Percentiles rank a stretch among this genome's conserved stretches.
These are phyloP conservation scores for Vitis riparia DNA, from an alignment of 164 flowering plant species.

Conservation along the genomic window DNA sequence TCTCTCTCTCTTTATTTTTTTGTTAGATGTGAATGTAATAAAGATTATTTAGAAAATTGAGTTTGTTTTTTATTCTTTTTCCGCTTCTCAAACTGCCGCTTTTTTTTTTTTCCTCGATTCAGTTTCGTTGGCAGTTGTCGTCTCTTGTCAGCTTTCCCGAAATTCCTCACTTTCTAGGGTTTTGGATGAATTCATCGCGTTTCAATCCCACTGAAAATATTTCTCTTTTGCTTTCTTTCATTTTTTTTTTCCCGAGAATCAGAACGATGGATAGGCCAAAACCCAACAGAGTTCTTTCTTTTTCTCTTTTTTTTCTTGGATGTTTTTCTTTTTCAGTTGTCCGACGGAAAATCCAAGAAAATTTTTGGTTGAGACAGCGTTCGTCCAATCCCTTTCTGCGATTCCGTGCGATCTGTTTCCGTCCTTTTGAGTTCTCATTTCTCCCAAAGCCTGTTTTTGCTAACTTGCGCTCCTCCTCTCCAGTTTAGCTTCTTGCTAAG, in stretches of 20 bases:
- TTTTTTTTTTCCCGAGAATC: no score
- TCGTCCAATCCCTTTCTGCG: constrained; percentile 37
- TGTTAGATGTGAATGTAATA: neutral
- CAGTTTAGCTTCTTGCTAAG: no score
- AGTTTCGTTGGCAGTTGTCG: neutral
- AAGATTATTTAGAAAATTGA: neutral
- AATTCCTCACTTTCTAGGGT: constrained; percentile 8
- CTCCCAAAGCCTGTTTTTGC: no score
- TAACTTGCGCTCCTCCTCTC: no score
- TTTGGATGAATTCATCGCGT: no score
- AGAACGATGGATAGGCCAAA: constrained; percentile 8
- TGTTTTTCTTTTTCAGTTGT: neutral
- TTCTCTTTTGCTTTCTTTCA: no score
- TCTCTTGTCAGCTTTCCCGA: constrained; percentile 19
- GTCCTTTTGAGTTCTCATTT: neutral
- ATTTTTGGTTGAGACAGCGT: constrained; percentile 8
- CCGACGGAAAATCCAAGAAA: constrained; percentile 8
- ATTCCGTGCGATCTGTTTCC: constrained; percentile 7
- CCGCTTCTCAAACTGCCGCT: constrained; percentile 8
- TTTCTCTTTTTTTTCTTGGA: neutral
- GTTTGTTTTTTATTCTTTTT: constrained; percentile 11
- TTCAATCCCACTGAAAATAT: no score
- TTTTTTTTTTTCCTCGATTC: neutral
- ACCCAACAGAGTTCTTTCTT: neutral
- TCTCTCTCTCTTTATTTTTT: no score